Base-by-base conservation (phyloP, 805 yeast genomes). In the Martiniozyma abietophila region DNA sequence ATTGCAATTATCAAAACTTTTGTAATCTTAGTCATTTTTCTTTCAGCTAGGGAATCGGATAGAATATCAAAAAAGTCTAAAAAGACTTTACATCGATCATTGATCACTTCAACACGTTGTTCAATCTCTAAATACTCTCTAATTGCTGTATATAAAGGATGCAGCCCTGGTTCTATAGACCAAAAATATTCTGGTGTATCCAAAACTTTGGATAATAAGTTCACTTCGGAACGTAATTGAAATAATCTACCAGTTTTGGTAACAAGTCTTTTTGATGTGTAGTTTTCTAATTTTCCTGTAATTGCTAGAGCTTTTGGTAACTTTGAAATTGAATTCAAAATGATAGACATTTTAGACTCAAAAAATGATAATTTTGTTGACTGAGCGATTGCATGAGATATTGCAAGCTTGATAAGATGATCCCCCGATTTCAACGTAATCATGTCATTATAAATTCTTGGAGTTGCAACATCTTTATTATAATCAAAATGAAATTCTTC, bases 131-230 rank as follows among this genome's bases (percentile, higher is more conserved):
- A 61, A 49, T 92, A 92, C 44, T 92, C 96, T 39, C 96, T 62
- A 37, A 88, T 77, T 2, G 96, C 96, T 23, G 68, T 67, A 56
- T 92, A 92, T 27, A 92, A 62, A 4, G 97, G 97, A 53, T 89
- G 94, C 44, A 92, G 67, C 25, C 95, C 88, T 5, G 98, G 98
- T 58, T 92, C 98, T 42, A 69, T 71, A 20, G 88, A 82, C 98
- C 98, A 92, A 56, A 92, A 92, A 51, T 84, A 86, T 42, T 85
- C 95, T 0, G 98, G 98, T 0, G 95, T 86, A 50, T 92, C 98
- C 35, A 92, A 64, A 16, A 92, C 86, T 43, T 83, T 83, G 8
- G 96, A 83, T 4, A 89, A 79, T 32, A 92, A 61, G 53, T 92
- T 92, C 5, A 92, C 96, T 56, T 92, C 97, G 10, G 88, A 95